Percentiles rank a stretch among this genome's conserved stretches.
Evolutionary conservation across 2,329 filamentous ascomycete genomes (phyloP).

Genomic region (Pseudogymnoascus sp.): DNA sequence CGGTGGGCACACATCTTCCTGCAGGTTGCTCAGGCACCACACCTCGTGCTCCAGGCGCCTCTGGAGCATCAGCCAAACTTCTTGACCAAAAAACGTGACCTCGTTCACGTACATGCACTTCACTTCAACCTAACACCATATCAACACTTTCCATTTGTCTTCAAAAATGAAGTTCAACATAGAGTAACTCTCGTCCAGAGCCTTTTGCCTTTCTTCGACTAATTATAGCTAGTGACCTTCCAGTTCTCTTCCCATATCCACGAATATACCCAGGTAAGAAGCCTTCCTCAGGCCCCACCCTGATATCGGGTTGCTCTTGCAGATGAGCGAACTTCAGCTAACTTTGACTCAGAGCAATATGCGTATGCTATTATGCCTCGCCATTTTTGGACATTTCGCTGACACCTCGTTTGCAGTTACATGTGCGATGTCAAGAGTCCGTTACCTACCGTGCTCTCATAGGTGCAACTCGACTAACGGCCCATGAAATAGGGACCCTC

Average conservation of each 20-base stretch:
- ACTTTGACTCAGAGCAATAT: constrained; percentile 60
- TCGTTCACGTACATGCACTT: not conserved
- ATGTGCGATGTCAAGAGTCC: constrained; percentile 74
- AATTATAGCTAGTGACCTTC: constrained; percentile 46
- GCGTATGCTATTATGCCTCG: constrained; percentile 34
- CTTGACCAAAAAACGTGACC: constrained; percentile 3
- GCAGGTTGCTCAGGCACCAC: constrained; percentile 1
- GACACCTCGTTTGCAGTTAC: constrained; percentile 38
- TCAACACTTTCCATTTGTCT: constrained; percentile 1
- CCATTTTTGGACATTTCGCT: not conserved
- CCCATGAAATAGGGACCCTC: constrained; percentile 52
- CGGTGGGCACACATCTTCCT: not conserved
- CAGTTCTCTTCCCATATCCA: constrained; percentile 66
- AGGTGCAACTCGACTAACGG: not conserved
- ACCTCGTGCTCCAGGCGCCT: constrained; percentile 2
- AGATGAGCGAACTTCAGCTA: constrained; percentile 13
- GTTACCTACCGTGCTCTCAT: not conserved
- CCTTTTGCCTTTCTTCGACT: constrained; percentile 14
- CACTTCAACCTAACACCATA: not conserved
- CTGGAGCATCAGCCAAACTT: not conserved
- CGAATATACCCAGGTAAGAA: constrained; percentile 54
- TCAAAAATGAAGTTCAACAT: constrained; percentile 70
- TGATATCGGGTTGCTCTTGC: not conserved
- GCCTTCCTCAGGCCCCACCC: not conserved
- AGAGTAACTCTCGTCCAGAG: constrained; percentile 42